Evolutionary conservation across 306 rosid genomes (phyloP), one percentile per base, ranked within the genome.

Genomic region (Carpinus fangiana): DNA sequence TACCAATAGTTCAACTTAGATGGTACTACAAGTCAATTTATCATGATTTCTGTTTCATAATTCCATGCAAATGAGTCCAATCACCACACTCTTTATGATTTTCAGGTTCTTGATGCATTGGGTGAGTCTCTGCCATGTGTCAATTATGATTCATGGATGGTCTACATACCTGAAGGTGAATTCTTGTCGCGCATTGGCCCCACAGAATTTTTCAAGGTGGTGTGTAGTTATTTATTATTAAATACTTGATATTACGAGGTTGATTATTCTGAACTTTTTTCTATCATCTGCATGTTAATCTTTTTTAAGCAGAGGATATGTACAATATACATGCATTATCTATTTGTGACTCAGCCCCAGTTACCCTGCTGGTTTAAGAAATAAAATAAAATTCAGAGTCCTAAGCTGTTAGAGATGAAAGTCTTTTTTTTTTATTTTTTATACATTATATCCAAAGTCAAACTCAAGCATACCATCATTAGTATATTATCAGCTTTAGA

Each of bases 171-270:
- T 38, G 97, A 94, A 82, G 98, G 90, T 71, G 88, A 92, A 76
- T 90, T 94, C 86, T 79, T 92, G 78, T 94, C 98, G 2, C 97
- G 97, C 75, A 92, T 94, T 70, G 98, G 98, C 14, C 98, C 97
- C 55, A 86, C 97, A 0, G 96, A 94, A 45, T 94, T 94, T 81
- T 87, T 84, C 89, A 92, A 92, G 90, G 94, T 91, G 79, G 76
- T 70, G 4, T 56, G 21, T 26, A 47, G 65, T 72, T 61, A 6
- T 60, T 60, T 51, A 3, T 17, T 21, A 13, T 70, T 60, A 52
- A 6, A 23, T 21, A 4, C 55, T 38, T 51, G 20, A 51, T 50
- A 62, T 73, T 18, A 26, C 54, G 51, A 16, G 73, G 14, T 51
- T 50, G 34, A 36, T 14, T 28, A 3, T 45, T 56, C 13, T 31